phyloP scores from a whole-genome alignment of 2,329 filamentous ascomycete genomes.

The Colletotrichum liaoningense region DNA sequence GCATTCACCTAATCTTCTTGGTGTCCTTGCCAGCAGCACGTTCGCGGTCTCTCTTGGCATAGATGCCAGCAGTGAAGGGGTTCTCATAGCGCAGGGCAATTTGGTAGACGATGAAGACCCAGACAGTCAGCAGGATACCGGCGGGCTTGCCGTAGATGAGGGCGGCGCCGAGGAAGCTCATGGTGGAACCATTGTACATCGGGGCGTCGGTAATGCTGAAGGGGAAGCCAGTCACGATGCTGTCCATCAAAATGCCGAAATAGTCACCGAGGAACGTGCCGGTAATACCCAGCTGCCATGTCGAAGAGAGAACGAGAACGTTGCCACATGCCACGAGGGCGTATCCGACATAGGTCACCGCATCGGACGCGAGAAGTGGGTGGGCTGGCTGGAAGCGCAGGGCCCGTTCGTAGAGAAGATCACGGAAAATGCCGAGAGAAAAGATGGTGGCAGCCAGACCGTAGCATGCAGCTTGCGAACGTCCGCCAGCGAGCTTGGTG shows the following conservation, averaged over 20 bases:
- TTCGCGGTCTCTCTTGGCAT: slow-evolving; percentile 82
- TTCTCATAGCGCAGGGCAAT: slow-evolving; percentile 90
- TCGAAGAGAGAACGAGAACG: slow-evolving; percentile 86
- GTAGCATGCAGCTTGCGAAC: slow-evolving; percentile 86
- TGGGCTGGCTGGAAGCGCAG: slow-evolving; percentile 81
- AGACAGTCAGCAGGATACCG: slow-evolving; percentile 78
- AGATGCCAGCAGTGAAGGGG: slow-evolving; percentile 93
- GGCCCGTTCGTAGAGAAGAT: slow-evolving; percentile 87
- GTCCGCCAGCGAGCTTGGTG: slow-evolving; percentile 86
- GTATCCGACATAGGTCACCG: slow-evolving; percentile 73
- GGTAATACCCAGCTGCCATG: slow-evolving; percentile 91
- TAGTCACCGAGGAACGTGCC: slow-evolving; percentile 98
- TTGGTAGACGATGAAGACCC: slow-evolving; percentile 83
- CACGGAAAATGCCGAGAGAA: slow-evolving; percentile 88
- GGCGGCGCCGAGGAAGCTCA: slow-evolving; percentile 91
- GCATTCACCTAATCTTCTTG: slow-evolving; percentile 64
- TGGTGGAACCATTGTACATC: slow-evolving; percentile 96
- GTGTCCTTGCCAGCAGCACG: slow-evolving; percentile 57
- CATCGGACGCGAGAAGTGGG: slow-evolving; percentile 73
- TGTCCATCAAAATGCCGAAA: slow-evolving; percentile 97
- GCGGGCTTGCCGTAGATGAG: slow-evolving; percentile 89
- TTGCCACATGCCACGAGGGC: slow-evolving; percentile 82
- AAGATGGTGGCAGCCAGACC: slow-evolving; percentile 90
- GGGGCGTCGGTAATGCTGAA: slow-evolving; percentile 92
- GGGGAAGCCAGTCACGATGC: slow-evolving; percentile 93